Conservation (phyloP, 2,329 filamentous ascomycete species). For the Samsoniella hepiali region DNA sequence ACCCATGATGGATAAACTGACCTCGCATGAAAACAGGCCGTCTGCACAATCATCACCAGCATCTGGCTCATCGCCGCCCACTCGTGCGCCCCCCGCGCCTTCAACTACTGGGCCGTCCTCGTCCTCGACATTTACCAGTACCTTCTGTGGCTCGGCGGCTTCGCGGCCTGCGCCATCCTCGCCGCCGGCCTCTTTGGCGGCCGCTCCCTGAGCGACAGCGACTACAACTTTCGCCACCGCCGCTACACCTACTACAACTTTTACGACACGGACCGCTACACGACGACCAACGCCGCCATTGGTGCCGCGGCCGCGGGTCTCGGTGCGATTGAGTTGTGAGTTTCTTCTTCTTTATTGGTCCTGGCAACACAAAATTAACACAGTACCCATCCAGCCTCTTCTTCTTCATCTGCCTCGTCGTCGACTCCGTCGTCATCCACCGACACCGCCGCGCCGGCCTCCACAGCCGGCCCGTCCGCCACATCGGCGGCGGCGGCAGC, state of each 20-base stretch:
- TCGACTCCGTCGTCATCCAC: conserved; percentile 41
- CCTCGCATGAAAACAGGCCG: conserved; percentile 27
- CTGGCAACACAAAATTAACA: too few relatives aligned
- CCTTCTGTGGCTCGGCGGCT: conserved; percentile 50
- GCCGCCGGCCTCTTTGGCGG: conserved; percentile 28
- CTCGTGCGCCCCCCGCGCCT: conserved; percentile 37
- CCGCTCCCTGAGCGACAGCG: conserved; percentile 10
- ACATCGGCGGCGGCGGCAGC: not conserved
- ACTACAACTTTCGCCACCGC: not conserved
- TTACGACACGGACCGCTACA: conserved; percentile 5
- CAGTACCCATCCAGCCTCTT: conserved; percentile 36
- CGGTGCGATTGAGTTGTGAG: conserved; percentile 44
- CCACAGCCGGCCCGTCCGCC: conserved; percentile 33
- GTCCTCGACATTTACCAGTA: conserved; percentile 49
- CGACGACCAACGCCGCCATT: conserved; percentile 28
- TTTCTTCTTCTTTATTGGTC: not conserved
- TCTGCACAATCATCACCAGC: conserved; percentile 43
- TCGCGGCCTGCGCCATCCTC: conserved; percentile 39
- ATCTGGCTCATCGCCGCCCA: conserved; percentile 47
- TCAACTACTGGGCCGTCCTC: conserved; percentile 54
- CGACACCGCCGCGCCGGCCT: conserved; percentile 44
- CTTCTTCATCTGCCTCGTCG: conserved; percentile 39
- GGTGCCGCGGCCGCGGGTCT: conserved; percentile 37
- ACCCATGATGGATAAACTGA: not conserved
- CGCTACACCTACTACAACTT: not conserved